Conservation (phyloP, 352 stramenopile species). For the Blastocystis hominis region DNA sequence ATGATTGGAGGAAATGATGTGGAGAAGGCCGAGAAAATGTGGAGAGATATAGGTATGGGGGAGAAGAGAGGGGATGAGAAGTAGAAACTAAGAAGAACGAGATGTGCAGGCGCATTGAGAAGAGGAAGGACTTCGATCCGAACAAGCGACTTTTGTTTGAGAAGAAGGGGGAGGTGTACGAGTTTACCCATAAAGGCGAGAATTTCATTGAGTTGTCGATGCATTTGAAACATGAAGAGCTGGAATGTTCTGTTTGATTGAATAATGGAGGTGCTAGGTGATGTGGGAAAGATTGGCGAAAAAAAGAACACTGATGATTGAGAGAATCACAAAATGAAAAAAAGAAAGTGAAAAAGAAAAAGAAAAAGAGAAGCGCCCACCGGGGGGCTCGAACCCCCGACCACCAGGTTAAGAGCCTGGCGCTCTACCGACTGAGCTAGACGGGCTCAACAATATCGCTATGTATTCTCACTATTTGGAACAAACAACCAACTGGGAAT, state of each 20-base stretch:
- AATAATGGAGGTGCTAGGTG: background rate
- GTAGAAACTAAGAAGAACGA: conserved; percentile 36
- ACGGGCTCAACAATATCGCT: background rate
- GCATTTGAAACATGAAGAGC: background rate
- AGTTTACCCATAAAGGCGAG: background rate
- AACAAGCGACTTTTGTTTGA: background rate
- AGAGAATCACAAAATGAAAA: background rate
- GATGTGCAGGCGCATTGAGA: background rate
- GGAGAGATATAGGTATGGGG: background rate
- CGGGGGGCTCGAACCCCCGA: background rate
- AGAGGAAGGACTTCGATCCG: background rate
- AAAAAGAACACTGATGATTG: background rate
- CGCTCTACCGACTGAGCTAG: background rate
- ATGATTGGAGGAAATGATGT: background rate
- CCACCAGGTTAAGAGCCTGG: background rate
- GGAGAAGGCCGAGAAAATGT: background rate
- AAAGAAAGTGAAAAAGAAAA: background rate
- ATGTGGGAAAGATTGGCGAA: background rate
- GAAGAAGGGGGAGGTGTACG: background rate
- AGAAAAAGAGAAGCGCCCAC: background rate
- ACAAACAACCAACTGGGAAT: background rate
- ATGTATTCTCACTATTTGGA: background rate
- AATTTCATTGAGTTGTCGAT: background rate
- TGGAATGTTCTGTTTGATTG: background rate
- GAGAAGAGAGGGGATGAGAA: background rate